phyloP scores from a whole-genome alignment of 441 rosid genomes.

The Populus hybrid region DNA sequence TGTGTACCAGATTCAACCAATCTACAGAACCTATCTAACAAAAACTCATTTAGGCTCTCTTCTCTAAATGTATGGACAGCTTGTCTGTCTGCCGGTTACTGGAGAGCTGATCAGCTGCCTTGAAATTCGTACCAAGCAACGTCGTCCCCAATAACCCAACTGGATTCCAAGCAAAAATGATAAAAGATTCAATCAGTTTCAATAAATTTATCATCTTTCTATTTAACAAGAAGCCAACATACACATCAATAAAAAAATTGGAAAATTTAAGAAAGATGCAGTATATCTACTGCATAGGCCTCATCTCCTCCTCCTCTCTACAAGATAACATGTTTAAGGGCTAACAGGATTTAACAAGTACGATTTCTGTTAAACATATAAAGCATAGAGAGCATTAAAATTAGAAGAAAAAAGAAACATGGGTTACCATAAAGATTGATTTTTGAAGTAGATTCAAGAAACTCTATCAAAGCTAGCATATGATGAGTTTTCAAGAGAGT shows the following conservation, averaged over 20 bases:
- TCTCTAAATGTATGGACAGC: neutral
- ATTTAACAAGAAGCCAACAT: too few species aligned
- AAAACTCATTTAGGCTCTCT: neutral
- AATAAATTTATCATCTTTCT: neutral
- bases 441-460: neutral
- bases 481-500: neutral
- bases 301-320: too few species aligned
- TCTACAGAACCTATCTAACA: neutral
- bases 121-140: constrained; percentile 15
- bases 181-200: neutral
- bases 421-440: neutral
- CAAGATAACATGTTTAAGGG: neutral
- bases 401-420: neutral
- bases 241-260: too few species aligned
- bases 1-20: constrained; percentile 1
- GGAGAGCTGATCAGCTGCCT: constrained; percentile 2
- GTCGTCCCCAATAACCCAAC: constrained; percentile 28
- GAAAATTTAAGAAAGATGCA: too few species aligned
- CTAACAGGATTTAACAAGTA: neutral
- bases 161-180: constrained; percentile 13
- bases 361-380: too few species aligned
- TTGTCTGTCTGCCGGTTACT: neutral
- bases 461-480: neutral
- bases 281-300: too few species aligned
- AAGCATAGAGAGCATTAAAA: neutral